Percentiles rank a stretch among this genome's conserved stretches.
These are phyloP conservation scores for Suillus fuscotomentosus DNA, from an alignment of 768 basidiomycete genomes.

Conservation along the genomic window DNA sequence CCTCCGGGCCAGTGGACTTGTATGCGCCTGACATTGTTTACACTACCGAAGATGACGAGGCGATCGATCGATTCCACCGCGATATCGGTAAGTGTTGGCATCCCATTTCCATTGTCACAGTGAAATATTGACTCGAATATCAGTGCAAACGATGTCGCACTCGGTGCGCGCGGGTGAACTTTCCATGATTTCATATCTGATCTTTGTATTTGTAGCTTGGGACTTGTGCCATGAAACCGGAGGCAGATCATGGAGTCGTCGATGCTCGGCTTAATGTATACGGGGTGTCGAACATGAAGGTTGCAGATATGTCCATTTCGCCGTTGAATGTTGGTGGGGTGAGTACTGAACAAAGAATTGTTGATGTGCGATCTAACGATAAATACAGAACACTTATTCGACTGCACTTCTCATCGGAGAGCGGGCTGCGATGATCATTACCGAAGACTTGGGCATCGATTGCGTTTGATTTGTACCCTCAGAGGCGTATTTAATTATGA, in stretches of 20 bases:
- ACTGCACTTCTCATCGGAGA: slow-evolving; percentile 25
- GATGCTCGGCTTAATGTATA: slow-evolving; percentile 64
- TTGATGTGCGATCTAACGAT: neutral
- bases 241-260: slow-evolving; percentile 57
- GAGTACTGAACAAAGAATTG: neutral
- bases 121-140: neutral
- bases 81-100: slow-evolving; percentile 13
- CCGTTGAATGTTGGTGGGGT: slow-evolving; percentile 38
- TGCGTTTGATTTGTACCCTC: neutral
- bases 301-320: slow-evolving; percentile 50
- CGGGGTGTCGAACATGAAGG: slow-evolving; percentile 54
- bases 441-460: slow-evolving; percentile 19
- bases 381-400: slow-evolving; percentile 22
- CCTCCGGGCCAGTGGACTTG: slow-evolving; percentile 20
- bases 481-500: no score
- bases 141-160: slow-evolving; percentile 32
- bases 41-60: slow-evolving; percentile 33
- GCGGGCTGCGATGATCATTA: slow-evolving; percentile 21
- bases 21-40: slow-evolving; percentile 31
- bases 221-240: slow-evolving; percentile 68
- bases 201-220: slow-evolving; percentile 41
- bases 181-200: neutral
- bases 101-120: no score
- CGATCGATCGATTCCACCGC: slow-evolving; percentile 27
- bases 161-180: slow-evolving; percentile 19